Base-by-base conservation (phyloP, 495 filamentous ascomycete genomes). In the Aspergillus conjunctus region DNA sequence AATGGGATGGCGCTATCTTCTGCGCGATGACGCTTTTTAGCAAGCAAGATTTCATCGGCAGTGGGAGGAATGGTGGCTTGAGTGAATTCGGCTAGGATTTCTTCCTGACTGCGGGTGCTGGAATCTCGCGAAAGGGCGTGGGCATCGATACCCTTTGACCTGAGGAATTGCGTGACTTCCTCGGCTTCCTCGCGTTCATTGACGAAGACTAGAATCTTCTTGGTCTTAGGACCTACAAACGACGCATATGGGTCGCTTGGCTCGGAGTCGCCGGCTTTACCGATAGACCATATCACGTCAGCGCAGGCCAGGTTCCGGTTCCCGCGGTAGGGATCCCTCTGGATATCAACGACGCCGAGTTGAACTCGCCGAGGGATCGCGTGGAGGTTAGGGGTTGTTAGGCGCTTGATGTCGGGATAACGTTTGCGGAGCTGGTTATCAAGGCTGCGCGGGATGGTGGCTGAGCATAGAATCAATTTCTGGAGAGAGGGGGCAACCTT, bases 351-450 rank as follows among this genome's bases (percentile, higher is more conserved):
- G 26, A 97, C 92, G 49, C 91, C 91, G 2, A 98, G 86, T 71
- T 97, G 93, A 1, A 98, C 92, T 54, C 95, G 88, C 15, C 94
- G 89, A 18, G 94, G 93, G 62, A 98, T 95, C 34, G 95, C 91
- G 70, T 98, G 94, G 1, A 98, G 81, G 60, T 97, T 96, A 1
- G 95, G 93, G 1, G 93, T 98, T 2, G 92, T 92, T 60, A 98
- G 85, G 49, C 95, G 86, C 31, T 76, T 72, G 70, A 97, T 89
- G 64, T 89, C 80, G 8, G 94, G 93, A 74, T 92, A 97, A 53
- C 86, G 84, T 55, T 86, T 85, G 50, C 82, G 83, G n/a, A 98
- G 82, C 68, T 88, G 90, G 53, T 79, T 85, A 72, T 98, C 93
- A 5, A 98, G 83, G 66, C 89, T 88, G 56, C 86, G 85, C 2